Evolutionary conservation across 176 grass and related monocot species (phyloP).

Genomic region (Alloteropsis semialata): DNA sequence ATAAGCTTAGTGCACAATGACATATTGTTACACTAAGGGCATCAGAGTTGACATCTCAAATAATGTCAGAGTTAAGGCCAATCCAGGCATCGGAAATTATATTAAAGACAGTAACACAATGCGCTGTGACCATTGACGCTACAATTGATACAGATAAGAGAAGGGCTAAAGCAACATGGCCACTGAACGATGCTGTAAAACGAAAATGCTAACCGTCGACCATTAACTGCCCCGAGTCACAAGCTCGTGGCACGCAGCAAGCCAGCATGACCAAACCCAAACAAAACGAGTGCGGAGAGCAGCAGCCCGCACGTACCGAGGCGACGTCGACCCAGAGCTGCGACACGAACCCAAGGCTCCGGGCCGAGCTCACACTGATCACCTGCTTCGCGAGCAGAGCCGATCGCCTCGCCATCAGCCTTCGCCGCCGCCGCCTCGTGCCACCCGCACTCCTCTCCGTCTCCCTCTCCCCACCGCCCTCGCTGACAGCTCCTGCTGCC

Average conservation of each 20-base stretch:
- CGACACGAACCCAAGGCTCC: constrained; percentile 89
- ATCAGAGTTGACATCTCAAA: neutral
- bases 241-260: neutral
- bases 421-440: constrained; percentile 15
- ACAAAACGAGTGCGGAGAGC: neutral
- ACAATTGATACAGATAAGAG: neutral
- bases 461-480: constrained; percentile 21
- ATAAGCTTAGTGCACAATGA: neutral
- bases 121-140: neutral
- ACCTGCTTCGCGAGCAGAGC: constrained; percentile 92
- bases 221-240: neutral
- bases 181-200: neutral
- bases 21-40: neutral
- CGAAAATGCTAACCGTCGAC: neutral
- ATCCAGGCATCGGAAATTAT: neutral
- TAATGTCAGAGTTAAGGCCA: neutral
- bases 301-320: constrained; percentile 36
- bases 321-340: constrained; percentile 85
- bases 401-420: constrained; percentile 67
- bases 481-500: neutral
- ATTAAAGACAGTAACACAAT: neutral
- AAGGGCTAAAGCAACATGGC: neutral
- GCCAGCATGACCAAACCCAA: neutral
- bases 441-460: constrained; percentile 9
- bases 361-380: constrained; percentile 72